A percentile compares a stretch with the other conserved stretches of the same genome.
These are phyloP conservation scores for Candida argentea DNA, from an alignment of 805 yeast genomes.

Conservation along the genomic window DNA sequence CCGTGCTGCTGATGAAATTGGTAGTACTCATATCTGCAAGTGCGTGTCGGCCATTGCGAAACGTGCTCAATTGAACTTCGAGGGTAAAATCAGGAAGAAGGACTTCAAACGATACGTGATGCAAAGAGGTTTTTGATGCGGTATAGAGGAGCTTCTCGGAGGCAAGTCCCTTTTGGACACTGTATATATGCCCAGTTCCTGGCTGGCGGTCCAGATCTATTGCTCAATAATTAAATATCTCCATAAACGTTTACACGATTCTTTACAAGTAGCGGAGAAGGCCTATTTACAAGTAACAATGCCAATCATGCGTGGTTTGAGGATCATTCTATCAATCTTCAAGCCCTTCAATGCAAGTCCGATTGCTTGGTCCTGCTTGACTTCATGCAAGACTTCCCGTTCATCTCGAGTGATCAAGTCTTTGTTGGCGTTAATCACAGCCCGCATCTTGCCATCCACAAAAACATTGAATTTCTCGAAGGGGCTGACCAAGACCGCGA, in stretches of 20 bases:
- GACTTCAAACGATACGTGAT: conserved; percentile 23
- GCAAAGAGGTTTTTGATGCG: conserved; percentile 23
- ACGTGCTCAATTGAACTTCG: conserved; percentile 25
- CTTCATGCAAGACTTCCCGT: conserved; percentile 23
- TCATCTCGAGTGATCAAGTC: conserved; percentile 26
- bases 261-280: conserved; percentile 6
- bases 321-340: conserved; percentile 41
- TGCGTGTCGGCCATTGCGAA: conserved; percentile 24
- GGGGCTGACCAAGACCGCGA: conserved; percentile 28
- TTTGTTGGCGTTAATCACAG: conserved; percentile 26
- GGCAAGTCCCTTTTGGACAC: no score
- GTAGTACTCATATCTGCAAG: conserved; percentile 17
- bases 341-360: conserved; percentile 11
- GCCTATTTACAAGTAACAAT: conserved; percentile 20
- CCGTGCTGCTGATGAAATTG: conserved; percentile 21
- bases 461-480: conserved; percentile 44
- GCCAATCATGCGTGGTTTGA: conserved; percentile 41
- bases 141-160: no score
- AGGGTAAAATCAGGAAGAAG: conserved; percentile 28
- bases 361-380: conserved; percentile 8
- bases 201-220: conserved; percentile 1
- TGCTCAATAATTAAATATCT: conserved; percentile 2
- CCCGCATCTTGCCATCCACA: conserved; percentile 63
- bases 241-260: conserved; percentile 2
- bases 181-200: no score